Evolutionary conservation across 495 filamentous ascomycete species (phyloP).

Genomic region (Bryoglossum gracile): DNA sequence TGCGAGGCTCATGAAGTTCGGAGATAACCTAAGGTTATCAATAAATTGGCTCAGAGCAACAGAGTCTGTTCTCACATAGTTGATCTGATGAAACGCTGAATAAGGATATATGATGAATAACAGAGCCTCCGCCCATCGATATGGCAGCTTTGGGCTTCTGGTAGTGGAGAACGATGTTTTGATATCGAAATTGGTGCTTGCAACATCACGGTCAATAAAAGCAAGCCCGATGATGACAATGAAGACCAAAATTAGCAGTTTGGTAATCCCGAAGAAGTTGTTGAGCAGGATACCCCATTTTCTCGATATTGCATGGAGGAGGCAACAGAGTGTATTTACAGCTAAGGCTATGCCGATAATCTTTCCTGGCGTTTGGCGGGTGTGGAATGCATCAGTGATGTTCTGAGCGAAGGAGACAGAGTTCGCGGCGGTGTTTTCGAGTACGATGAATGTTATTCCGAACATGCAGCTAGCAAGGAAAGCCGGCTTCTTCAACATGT

Average conservation of each 20-base stretch:
- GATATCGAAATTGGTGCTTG: slow-evolving; percentile 4
- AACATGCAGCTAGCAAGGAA: slow-evolving; percentile 38
- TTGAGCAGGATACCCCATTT: slow-evolving; percentile 43
- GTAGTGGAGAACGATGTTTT: not conserved
- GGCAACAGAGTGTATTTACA: slow-evolving; percentile 30
- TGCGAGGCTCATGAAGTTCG: slow-evolving; percentile 20
- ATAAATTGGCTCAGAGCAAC: slow-evolving; percentile 22
- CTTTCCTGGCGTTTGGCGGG: slow-evolving; percentile 1
- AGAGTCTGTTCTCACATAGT: slow-evolving; percentile 5
- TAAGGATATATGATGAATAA: not conserved
- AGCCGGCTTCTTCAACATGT: slow-evolving; percentile 1
- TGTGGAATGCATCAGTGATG: slow-evolving; percentile 29
- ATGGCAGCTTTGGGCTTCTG: not conserved
- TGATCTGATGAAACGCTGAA: not conserved
- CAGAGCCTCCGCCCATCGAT: not conserved
- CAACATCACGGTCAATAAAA: not conserved
- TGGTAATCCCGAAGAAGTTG: slow-evolving; percentile 43
- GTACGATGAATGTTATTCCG: slow-evolving; percentile 40
- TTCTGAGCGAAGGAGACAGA: slow-evolving; percentile 35
- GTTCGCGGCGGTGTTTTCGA: slow-evolving; percentile 45
- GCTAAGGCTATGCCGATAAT: slow-evolving; percentile 38
- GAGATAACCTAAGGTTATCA: slow-evolving; percentile 27
- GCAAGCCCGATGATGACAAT: slow-evolving; percentile 34
- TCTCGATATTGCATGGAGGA: slow-evolving; percentile 42
- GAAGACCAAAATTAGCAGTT: slow-evolving; percentile 38